These are phyloP conservation scores for Metarhizium guizhouense DNA, from an alignment of 2,329 filamentous ascomycete species.

Conservation along the genomic window DNA sequence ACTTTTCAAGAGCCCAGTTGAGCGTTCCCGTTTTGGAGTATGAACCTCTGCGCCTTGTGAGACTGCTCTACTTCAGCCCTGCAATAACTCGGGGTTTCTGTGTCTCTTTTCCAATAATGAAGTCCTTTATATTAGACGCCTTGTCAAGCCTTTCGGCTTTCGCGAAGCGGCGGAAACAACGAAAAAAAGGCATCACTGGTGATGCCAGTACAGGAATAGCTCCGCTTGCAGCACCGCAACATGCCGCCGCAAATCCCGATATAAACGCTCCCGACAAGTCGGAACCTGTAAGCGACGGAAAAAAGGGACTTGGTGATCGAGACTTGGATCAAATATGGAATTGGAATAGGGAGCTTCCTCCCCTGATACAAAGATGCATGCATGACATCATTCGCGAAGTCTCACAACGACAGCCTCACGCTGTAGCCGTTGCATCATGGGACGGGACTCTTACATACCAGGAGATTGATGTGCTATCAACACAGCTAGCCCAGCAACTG, in stretches of 20 bases:
- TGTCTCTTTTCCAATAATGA: not conserved
- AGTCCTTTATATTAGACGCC: not conserved
- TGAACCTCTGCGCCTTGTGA: not conserved
- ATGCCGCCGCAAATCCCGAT: not conserved
- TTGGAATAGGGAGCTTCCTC: slow-evolving; percentile 35
- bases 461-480: slow-evolving; percentile 34
- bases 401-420: slow-evolving; percentile 25
- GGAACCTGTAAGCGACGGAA: not conserved
- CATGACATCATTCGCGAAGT: slow-evolving; percentile 36
- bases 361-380: slow-evolving; percentile 32
- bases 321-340: slow-evolving; percentile 36
- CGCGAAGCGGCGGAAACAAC: not conserved
- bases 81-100: not conserved
- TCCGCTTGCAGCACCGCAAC: not conserved
- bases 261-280: not conserved
- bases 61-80: not conserved
- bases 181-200: not conserved
- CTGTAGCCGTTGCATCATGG: slow-evolving; percentile 39
- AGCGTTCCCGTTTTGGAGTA: not conserved
- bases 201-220: not conserved
- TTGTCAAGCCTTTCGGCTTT: too few relatives aligned
- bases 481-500: slow-evolving; percentile 30
- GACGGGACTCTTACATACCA: slow-evolving; percentile 38
- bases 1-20: not conserved
- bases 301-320: not conserved